These are phyloP conservation scores for Debaryomyces psychrophilus DNA, from an alignment of 1,139 yeast genomes.

Conservation along the genomic window DNA sequence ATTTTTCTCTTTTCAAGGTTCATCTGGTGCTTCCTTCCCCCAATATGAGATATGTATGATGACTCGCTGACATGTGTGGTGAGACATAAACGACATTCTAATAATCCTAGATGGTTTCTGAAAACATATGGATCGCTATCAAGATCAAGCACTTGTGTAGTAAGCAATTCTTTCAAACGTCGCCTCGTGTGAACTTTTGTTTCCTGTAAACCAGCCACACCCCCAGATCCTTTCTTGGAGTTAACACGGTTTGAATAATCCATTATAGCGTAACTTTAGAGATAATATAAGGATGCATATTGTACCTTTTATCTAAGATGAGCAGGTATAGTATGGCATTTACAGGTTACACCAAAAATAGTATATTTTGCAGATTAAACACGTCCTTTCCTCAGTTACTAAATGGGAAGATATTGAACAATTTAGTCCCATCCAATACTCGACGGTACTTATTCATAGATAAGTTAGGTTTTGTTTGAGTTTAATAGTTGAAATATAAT, in stretches of 20 bases:
- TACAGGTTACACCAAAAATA: slow-evolving; percentile 10
- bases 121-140: slow-evolving; percentile 79
- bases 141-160: slow-evolving; percentile 61
- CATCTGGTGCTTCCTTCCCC: slow-evolving; percentile 75
- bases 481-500: slow-evolving; percentile 20
- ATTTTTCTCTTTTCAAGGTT: slow-evolving; percentile 63
- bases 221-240: slow-evolving; percentile 61
- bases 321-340: slow-evolving; percentile 1
- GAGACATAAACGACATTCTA: slow-evolving; percentile 76
- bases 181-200: slow-evolving; percentile 67
- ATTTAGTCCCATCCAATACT: neutral
- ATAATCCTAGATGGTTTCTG: slow-evolving; percentile 70
- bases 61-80: slow-evolving; percentile 76
- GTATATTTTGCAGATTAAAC: slow-evolving; percentile 14
- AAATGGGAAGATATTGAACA: slow-evolving; percentile 12
- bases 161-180: slow-evolving; percentile 64
- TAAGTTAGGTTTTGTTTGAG: neutral
- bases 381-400: slow-evolving; percentile 14
- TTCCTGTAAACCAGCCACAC: slow-evolving; percentile 71
- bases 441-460: neutral
- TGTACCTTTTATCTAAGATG: neutral
- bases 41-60: slow-evolving; percentile 78
- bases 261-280: slow-evolving; percentile 25
- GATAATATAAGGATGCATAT: neutral
- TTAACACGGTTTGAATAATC: slow-evolving; percentile 50